Conservation (phyloP, 2,329 filamentous ascomycete genomes). For the Xenosphaeropsis pyriputrescens region DNA sequence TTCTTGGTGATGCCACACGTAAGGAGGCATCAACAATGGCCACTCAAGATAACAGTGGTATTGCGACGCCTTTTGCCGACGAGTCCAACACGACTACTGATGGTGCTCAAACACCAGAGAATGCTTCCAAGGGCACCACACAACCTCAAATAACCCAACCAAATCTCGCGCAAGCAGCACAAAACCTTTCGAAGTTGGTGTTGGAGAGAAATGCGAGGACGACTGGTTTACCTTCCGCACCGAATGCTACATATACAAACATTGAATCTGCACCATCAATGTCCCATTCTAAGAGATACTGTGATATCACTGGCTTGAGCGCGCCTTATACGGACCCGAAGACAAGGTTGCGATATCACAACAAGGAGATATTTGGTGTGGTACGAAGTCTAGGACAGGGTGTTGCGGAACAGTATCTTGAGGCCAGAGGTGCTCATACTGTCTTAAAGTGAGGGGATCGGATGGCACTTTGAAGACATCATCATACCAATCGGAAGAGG, state of each 20-base stretch:
- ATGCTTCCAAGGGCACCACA: conserved; percentile 19
- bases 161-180: conserved; percentile 81
- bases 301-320: conserved; percentile 88
- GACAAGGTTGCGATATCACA: conserved; percentile 81
- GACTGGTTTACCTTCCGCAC: conserved; percentile 27
- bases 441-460: conserved; percentile 59
- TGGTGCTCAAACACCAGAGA: conserved; percentile 28
- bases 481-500: no score
- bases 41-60: conserved; percentile 68
- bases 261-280: conserved; percentile 89
- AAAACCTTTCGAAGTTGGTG: conserved; percentile 75
- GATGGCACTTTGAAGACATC: not conserved
- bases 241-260: conserved; percentile 84
- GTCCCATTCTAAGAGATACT: conserved; percentile 76
- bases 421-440: conserved; percentile 81
- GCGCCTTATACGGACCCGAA: conserved; percentile 91
- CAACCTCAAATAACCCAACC: conserved; percentile 27
- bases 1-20: conserved; percentile 75
- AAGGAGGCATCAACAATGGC: conserved; percentile 81
- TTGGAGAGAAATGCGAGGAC: conserved; percentile 62
- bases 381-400: conserved; percentile 71
- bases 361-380: conserved; percentile 79
- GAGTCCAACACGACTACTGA: conserved; percentile 36
- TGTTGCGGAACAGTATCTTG: conserved; percentile 75
- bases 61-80: conserved; percentile 49